These are phyloP conservation scores for Trichoderma semiorbis DNA, from an alignment of 2,329 filamentous ascomycete species.

Conservation along the genomic window DNA sequence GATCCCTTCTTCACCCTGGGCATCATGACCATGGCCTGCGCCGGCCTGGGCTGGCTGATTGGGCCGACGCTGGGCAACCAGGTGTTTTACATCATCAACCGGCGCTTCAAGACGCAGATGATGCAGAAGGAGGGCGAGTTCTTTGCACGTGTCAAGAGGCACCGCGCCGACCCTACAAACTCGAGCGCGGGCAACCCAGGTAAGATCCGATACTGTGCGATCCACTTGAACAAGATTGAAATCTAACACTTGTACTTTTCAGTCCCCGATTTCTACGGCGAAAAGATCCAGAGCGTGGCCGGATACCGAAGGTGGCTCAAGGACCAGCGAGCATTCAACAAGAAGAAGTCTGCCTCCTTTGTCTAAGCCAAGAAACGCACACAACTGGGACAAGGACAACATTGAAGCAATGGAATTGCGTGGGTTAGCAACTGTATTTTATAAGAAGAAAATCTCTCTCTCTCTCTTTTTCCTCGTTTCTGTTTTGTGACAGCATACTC, in stretches of 20 bases:
- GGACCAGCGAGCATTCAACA: slow-evolving; percentile 95
- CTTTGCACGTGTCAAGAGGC: slow-evolving; percentile 84
- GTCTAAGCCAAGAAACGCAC: slow-evolving; percentile 39
- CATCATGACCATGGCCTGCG: slow-evolving; percentile 70
- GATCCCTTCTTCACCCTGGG: slow-evolving; percentile 87
- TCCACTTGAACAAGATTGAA: neutral
- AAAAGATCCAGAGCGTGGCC: slow-evolving; percentile 91
- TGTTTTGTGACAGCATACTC: neutral
- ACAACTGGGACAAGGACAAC: slow-evolving; percentile 31
- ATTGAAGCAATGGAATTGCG: neutral
- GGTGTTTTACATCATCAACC: slow-evolving; percentile 74
- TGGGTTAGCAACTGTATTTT: neutral
- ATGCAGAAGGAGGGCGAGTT: slow-evolving; percentile 90
- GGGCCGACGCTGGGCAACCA: slow-evolving; percentile 79
- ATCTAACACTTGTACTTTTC: neutral
- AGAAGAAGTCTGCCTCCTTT: slow-evolving; percentile 75
- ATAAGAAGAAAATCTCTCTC: neutral
- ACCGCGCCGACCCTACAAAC: slow-evolving; percentile 84
- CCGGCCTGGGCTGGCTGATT: slow-evolving; percentile 80
- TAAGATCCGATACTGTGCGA: slow-evolving; percentile 29
- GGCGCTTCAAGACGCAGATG: slow-evolving; percentile 69
- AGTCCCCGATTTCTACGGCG: slow-evolving; percentile 96
- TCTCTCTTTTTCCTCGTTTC: neutral
- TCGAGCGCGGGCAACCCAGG: slow-evolving; percentile 86
- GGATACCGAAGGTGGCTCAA: slow-evolving; percentile 95